A percentile compares a stretch with the other conserved stretches of the same genome.
phyloP scores from a whole-genome alignment of 257 asterid species.

The Rehmannia glutinosa region DNA sequence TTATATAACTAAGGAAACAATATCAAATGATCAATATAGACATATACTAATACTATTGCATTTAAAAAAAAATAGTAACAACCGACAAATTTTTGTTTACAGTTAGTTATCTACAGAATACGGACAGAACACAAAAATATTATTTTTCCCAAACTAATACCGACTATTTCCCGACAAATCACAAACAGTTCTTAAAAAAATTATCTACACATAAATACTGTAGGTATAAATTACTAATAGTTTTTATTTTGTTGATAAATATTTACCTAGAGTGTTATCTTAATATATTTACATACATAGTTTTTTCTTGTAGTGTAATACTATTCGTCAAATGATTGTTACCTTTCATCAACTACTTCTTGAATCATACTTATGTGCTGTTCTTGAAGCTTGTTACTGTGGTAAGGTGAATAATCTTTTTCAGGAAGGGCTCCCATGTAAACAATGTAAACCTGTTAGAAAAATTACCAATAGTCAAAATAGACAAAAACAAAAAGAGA shows the following conservation, averaged over 20 bases:
- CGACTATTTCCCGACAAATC: too few relatives aligned
- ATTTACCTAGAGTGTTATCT: too few relatives aligned
- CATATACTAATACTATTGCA: neutral
- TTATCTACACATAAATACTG: neutral
- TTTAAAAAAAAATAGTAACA: neutral
- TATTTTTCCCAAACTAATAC: too few relatives aligned
- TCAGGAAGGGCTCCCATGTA: slow-evolving; percentile 24
- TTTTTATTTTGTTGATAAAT: too few relatives aligned
- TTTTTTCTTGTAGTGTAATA: too few relatives aligned
- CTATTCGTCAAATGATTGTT: neutral
- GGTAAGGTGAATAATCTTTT: neutral
- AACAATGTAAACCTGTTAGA: slow-evolving; percentile 20
- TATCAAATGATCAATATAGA: too few relatives aligned
- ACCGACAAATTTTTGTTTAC: too few relatives aligned
- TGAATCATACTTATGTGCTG: slow-evolving; percentile 24
- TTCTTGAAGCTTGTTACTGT: slow-evolving; percentile 19
- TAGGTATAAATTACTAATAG: too few relatives aligned
- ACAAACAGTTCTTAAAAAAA: too few relatives aligned
- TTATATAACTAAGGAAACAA: slow-evolving; percentile 8
- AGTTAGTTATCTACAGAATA: too few relatives aligned
- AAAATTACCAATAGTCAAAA: neutral
- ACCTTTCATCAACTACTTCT: slow-evolving; percentile 20
- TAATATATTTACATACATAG: too few relatives aligned
- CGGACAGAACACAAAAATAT: too few relatives aligned
- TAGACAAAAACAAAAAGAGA: neutral